A percentile compares a stretch with the other conserved stretches of the same genome.
Evolutionary conservation across 805 yeast genomes (phyloP).

Genomic region (Cyberlindnera nakhonratchasimensis): DNA sequence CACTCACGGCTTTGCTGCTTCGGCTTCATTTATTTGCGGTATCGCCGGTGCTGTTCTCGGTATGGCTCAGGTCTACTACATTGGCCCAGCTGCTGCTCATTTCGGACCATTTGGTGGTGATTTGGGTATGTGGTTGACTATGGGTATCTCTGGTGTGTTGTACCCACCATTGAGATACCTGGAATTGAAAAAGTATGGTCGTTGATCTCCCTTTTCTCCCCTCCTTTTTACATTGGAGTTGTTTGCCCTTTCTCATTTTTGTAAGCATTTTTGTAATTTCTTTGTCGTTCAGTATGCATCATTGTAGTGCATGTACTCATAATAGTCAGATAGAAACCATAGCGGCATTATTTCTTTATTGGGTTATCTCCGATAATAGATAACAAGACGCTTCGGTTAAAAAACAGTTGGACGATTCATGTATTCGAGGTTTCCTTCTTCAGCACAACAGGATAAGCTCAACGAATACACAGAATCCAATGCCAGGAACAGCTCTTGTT

Average conservation of each 20-base stretch:
- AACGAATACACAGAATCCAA: not conserved
- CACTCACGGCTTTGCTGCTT: conserved; percentile 72
- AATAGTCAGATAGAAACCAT: too few relatives aligned
- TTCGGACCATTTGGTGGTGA: conserved; percentile 68
- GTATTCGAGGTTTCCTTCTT: too few relatives aligned
- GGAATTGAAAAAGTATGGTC: conserved; percentile 59
- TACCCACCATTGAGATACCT: conserved; percentile 63
- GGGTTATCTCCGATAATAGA: not conserved
- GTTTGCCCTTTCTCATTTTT: not conserved
- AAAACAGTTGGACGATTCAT: too few relatives aligned
- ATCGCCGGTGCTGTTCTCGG: conserved; percentile 82
- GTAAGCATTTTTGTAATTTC: too few relatives aligned
- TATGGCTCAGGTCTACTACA: conserved; percentile 83
- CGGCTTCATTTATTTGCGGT: conserved; percentile 62
- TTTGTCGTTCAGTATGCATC: not conserved
- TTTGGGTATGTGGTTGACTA: conserved; percentile 74
- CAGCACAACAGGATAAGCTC: not conserved
- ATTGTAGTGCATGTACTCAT: not conserved
- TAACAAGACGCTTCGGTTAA: too few relatives aligned
- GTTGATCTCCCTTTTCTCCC: conserved; percentile 24
- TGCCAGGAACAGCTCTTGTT: conserved; percentile 20
- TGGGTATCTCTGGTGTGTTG: conserved; percentile 62
- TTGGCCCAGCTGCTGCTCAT: conserved; percentile 68
- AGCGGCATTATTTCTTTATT: not conserved
- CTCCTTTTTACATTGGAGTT: not conserved